Percentiles rank a stretch among this genome's conserved stretches.
Conservation (phyloP, 768 basidiomycete species). For the Russula griseocarnosa region DNA sequence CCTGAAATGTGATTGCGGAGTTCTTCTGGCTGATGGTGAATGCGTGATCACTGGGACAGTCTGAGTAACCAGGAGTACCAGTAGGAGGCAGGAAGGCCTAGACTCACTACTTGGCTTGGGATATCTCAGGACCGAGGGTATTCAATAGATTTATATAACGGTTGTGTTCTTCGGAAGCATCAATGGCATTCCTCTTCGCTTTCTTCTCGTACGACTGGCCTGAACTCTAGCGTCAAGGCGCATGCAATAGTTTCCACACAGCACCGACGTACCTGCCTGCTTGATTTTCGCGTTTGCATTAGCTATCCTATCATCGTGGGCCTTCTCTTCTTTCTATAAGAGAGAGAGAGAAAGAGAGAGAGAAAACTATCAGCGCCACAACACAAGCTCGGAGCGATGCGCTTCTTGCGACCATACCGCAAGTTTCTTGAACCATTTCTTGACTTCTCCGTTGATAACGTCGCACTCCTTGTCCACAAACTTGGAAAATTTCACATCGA, state of each 20-base stretch:
- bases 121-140: constrained; percentile 69
- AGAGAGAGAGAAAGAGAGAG: no score
- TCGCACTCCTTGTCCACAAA: constrained; percentile 71
- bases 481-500: constrained; percentile 72
- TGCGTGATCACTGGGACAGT: constrained; percentile 59
- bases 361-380: not conserved
- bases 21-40: constrained; percentile 60
- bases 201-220: constrained; percentile 78
- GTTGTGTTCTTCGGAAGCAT: constrained; percentile 69
- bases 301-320: constrained; percentile 66
- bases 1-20: constrained; percentile 49
- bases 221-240: constrained; percentile 31
- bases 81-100: not conserved
- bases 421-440: constrained; percentile 85
- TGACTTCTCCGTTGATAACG: constrained; percentile 58
- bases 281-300: constrained; percentile 70
- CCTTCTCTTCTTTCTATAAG: constrained; percentile 73
- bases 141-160: constrained; percentile 73
- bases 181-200: constrained; percentile 63
- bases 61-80: not conserved
- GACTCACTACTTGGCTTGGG: constrained; percentile 73
- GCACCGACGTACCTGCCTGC: constrained; percentile 54
- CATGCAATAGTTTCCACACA: not conserved
- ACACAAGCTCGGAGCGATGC: not conserved
- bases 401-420: constrained; percentile 52